Conservation (phyloP, 2,329 filamentous ascomycete genomes). For the Grosmannia huntii region DNA sequence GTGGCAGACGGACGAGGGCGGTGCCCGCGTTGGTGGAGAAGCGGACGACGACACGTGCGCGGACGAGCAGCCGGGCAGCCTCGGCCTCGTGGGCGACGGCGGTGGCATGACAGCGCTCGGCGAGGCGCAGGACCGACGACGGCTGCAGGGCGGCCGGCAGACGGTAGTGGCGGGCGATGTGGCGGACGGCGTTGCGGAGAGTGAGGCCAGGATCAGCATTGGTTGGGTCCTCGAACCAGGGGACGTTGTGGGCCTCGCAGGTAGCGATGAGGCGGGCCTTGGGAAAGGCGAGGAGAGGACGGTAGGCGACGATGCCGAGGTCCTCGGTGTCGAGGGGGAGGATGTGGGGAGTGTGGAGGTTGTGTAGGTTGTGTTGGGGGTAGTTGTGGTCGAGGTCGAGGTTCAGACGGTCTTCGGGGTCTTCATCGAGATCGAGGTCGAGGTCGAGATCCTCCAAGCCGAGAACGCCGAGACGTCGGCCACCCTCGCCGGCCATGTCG, state of each 20-base stretch:
- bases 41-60: constrained; percentile 30
- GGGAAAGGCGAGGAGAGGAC: constrained; percentile 56
- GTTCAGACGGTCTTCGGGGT: constrained; percentile 10
- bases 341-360: constrained; percentile 6
- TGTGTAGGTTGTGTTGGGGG: no score
- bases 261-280: constrained; percentile 66
- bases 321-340: constrained; percentile 33
- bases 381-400: constrained; percentile 11
- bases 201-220: constrained; percentile 71
- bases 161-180: constrained; percentile 42
- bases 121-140: constrained; percentile 47
- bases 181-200: constrained; percentile 65
- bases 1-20: constrained; percentile 31
- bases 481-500: constrained; percentile 4
- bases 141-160: constrained; percentile 61
- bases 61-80: constrained; percentile 41
- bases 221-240: constrained; percentile 76
- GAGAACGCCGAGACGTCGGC: not conserved
- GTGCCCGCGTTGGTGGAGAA: constrained; percentile 37
- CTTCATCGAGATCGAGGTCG: not conserved
- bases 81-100: constrained; percentile 32
- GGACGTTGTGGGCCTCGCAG: constrained; percentile 52
- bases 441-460: not conserved
- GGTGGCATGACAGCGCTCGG: constrained; percentile 35
- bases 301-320: constrained; percentile 53